These are phyloP conservation scores for Raffaelea albimanens DNA, from an alignment of 2,329 filamentous ascomycete species.

Conservation along the genomic window DNA sequence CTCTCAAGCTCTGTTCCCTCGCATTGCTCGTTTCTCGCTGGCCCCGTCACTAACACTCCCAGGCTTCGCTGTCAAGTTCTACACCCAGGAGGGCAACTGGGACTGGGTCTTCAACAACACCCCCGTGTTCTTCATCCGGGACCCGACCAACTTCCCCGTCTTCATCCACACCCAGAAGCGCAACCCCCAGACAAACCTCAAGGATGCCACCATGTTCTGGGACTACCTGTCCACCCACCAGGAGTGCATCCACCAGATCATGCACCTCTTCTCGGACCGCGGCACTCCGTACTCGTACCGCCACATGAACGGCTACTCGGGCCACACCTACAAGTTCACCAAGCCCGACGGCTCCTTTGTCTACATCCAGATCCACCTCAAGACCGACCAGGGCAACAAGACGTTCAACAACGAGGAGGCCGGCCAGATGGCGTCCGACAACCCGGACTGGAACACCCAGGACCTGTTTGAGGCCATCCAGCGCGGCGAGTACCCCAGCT, in stretches of 20 bases:
- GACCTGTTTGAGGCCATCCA: slow-evolving; percentile 57
- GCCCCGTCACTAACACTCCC: not conserved
- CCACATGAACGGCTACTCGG: slow-evolving; percentile 59
- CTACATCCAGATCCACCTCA: slow-evolving; percentile 57
- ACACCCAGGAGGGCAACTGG: slow-evolving; percentile 67
- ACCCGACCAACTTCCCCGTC: slow-evolving; percentile 64
- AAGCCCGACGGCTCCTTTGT: slow-evolving; percentile 57
- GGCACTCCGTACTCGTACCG: slow-evolving; percentile 57
- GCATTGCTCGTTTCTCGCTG: not conserved
- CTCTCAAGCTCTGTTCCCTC: too few species aligned
- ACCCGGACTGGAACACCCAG: slow-evolving; percentile 54
- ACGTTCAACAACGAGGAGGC: slow-evolving; percentile 51
- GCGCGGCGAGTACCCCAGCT: slow-evolving; percentile 50
- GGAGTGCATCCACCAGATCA: slow-evolving; percentile 53
- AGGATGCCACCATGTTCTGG: slow-evolving; percentile 58
- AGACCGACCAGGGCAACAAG: slow-evolving; percentile 53
- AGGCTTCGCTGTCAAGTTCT: slow-evolving; percentile 61
- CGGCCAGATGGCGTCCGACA: slow-evolving; percentile 38
- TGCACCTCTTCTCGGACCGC: slow-evolving; percentile 57
- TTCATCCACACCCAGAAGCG: slow-evolving; percentile 74
- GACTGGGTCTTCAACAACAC: slow-evolving; percentile 67
- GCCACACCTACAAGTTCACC: slow-evolving; percentile 57
- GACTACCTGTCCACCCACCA: slow-evolving; percentile 48
- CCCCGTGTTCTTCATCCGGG: slow-evolving; percentile 67
- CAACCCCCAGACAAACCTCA: slow-evolving; percentile 61